Evolutionary conservation across 225 moss, liverwort and hornwort genomes (phyloP).

Genomic region (Antitrichia curtipendula): DNA sequence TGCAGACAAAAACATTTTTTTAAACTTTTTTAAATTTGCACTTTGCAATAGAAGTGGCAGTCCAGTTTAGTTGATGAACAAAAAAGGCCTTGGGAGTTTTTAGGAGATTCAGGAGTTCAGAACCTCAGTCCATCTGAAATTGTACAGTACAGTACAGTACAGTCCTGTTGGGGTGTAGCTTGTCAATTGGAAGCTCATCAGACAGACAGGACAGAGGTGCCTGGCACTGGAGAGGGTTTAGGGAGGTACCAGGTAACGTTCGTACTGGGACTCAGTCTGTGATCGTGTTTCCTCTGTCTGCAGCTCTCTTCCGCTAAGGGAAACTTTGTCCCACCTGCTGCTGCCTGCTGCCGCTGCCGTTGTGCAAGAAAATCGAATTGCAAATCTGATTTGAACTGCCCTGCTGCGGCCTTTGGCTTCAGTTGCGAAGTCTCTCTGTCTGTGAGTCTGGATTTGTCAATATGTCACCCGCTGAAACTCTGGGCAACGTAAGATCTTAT

Average conservation of each 20-base stretch:
- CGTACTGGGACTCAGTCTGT: not conserved
- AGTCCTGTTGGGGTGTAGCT: too few species aligned
- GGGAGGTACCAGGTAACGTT: not conserved
- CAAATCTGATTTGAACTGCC: not conserved
- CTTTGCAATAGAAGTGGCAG: too few species aligned
- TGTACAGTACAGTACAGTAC: too few species aligned
- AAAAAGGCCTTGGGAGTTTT: not conserved
- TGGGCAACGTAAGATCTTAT: not conserved
- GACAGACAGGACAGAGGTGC: not conserved
- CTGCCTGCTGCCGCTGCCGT: not conserved
- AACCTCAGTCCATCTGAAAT: not conserved
- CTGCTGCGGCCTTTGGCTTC: not conserved
- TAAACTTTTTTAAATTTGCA: too few species aligned
- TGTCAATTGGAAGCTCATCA: not conserved
- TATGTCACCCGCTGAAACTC: not conserved
- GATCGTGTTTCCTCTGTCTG: not conserved
- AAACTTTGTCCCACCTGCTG: not conserved
- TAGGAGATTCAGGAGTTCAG: not conserved
- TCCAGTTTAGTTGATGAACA: too few species aligned
- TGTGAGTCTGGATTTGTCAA: not conserved
- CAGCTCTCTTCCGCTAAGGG: not conserved
- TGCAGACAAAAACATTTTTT: too few species aligned
- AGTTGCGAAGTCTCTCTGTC: too few species aligned
- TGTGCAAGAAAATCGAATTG: not conserved
- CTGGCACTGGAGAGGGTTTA: not conserved